phyloP scores from a whole-genome alignment of 2,329 filamentous ascomycete genomes.

The Pestalotiopsis sp. region DNA sequence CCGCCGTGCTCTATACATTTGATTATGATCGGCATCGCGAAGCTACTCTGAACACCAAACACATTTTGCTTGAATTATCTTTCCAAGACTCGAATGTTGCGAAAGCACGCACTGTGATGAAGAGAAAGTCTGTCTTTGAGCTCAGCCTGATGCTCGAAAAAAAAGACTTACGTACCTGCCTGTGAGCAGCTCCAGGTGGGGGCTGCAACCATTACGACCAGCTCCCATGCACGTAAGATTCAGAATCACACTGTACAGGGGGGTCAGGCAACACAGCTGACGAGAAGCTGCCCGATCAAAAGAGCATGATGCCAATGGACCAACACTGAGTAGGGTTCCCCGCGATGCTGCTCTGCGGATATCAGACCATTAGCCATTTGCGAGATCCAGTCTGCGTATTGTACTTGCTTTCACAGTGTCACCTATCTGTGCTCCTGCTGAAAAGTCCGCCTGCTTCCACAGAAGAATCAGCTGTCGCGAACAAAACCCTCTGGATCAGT shows the following conservation, averaged over 20 bases:
- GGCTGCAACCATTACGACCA: background rate
- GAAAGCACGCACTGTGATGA: too few species aligned
- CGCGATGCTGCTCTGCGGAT: background rate
- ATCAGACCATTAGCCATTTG: background rate
- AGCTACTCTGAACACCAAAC: background rate
- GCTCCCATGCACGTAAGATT: background rate
- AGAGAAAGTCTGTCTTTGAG: background rate
- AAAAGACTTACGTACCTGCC: background rate
- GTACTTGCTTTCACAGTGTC: background rate
- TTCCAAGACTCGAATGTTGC: too few species aligned
- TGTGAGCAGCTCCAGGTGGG: background rate
- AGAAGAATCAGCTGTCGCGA: too few species aligned
- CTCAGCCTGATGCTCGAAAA: background rate
- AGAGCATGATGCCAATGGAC: background rate
- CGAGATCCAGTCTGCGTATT: background rate
- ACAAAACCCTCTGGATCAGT: too few species aligned
- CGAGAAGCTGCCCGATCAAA: background rate
- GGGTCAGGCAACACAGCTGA: background rate
- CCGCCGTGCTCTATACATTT: background rate
- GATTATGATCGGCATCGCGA: background rate
- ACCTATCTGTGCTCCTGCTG: background rate
- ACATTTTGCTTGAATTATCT: background rate
- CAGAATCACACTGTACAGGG: background rate
- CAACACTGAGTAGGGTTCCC: background rate
- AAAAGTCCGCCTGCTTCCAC: too few species aligned